These are phyloP conservation scores for Paecilomyces sp. DNA, from an alignment of 2,329 filamentous ascomycete genomes.

Conservation along the genomic window DNA sequence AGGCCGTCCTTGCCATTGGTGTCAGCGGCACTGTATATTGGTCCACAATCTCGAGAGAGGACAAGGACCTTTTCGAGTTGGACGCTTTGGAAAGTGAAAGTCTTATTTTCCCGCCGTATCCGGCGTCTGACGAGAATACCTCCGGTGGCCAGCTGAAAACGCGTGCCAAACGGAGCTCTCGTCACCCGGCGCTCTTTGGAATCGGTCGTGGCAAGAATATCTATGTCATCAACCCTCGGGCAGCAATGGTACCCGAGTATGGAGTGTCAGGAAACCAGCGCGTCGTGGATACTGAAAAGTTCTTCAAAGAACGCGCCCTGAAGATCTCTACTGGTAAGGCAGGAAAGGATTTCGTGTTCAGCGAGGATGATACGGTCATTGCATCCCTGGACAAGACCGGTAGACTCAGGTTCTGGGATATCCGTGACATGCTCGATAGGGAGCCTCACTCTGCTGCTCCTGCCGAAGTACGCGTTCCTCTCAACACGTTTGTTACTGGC, in stretches of 20 bases:
- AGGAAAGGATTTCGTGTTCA: constrained; percentile 96
- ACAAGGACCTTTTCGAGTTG: constrained; percentile 73
- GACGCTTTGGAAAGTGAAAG: constrained; percentile 75
- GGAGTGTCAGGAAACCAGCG: constrained; percentile 45
- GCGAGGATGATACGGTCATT: constrained; percentile 89
- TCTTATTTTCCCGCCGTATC: constrained; percentile 81
- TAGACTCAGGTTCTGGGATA: constrained; percentile 96
- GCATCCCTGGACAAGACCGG: constrained; percentile 96
- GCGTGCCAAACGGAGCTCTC: constrained; percentile 79
- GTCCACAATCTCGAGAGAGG: constrained; percentile 68
- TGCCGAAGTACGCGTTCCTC: constrained; percentile 74
- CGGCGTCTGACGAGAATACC: constrained; percentile 78
- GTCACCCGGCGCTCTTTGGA: constrained; percentile 88
- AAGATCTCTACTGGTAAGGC: constrained; percentile 97
- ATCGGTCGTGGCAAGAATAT: constrained; percentile 95
- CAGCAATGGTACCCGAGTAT: constrained; percentile 45
- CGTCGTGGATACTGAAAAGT: constrained; percentile 76
- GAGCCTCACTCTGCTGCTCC: constrained; percentile 40
- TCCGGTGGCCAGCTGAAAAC: constrained; percentile 93
- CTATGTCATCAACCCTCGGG: constrained; percentile 66
- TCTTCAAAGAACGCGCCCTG: constrained; percentile 76
- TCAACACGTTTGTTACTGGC: constrained; percentile 81
- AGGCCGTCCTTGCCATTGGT: constrained; percentile 85
- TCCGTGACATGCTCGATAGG: constrained; percentile 61
- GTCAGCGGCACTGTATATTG: constrained; percentile 97